Evolutionary conservation across 176 grass and related monocot genomes (phyloP), one percentile per base, ranked within the genome.

Genomic region (Puccinellia tenuiflora): DNA sequence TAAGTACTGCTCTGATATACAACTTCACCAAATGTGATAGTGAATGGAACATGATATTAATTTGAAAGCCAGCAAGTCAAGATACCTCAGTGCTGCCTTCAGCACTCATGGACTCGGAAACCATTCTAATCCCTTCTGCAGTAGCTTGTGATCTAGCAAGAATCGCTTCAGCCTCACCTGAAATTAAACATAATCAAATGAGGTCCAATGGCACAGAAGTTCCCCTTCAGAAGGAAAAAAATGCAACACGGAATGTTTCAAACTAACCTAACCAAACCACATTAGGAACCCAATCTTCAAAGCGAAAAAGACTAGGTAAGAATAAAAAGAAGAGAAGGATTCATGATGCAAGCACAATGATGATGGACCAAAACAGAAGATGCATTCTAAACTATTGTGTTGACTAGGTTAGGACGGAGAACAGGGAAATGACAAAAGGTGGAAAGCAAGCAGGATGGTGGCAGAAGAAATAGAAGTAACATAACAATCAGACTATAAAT

Each of bases 81-180:
- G n/a, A 79, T 76, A 96, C 93, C 93, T 99, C 89, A 75, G 82
- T 73, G 73, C 96, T 92, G 34, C 96, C 96, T 76, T 93, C 76
- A 46, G 82, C 81, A 69, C 76, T 96, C 85, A 96, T 93, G 13
- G 93, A 78, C 29, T 87, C 77, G 22, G 93, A 96, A 54, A 96
- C 82, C 81, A 94, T n/a, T 52, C 84, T 91, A 24, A 99, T 90
- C 48, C 93, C 91, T 24, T 86, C 79, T 52, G 96, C 89, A 10
- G 96, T 94, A 60, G 93, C 96, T 79, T 83, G 68, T 68, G 96
- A 99, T 72, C 82, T 96, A 53, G 91, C 89, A 76, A 99, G 62
- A 79, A 99, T 95, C 1, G 91, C 96, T 89, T 93, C 87, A 77
- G 96, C 91, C 87, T 90, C 91, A 87, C 93, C 93, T 99, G 91